Evolutionary conservation across 2,329 filamentous ascomycete species (phyloP).

Genomic region (Clonostachys chloroleuca): DNA sequence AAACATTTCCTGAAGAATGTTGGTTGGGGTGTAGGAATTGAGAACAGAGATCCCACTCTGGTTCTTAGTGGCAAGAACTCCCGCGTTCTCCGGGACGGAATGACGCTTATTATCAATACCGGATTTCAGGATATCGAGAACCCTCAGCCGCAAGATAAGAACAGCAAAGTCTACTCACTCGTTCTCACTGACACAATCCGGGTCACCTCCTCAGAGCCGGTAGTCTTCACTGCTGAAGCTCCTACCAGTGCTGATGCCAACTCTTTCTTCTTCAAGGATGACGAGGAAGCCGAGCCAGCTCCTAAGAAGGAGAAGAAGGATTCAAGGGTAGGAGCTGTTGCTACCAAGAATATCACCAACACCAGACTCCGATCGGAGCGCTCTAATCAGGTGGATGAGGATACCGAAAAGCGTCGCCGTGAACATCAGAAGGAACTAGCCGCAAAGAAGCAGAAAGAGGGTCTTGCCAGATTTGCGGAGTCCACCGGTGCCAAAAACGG

Average conservation of each 20-base stretch:
- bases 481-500: constrained; percentile 82
- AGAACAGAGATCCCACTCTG: constrained; percentile 80
- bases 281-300: constrained; percentile 79
- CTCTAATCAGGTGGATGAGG: constrained; percentile 82
- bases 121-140: constrained; percentile 90
- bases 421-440: constrained; percentile 91
- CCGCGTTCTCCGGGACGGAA: constrained; percentile 84
- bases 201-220: constrained; percentile 71
- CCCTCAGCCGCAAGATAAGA: constrained; percentile 81
- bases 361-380: constrained; percentile 89
- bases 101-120: constrained; percentile 90
- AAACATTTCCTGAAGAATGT: constrained; percentile 93
- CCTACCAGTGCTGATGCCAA: constrained; percentile 88
- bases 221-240: constrained; percentile 91
- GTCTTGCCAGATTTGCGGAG: constrained; percentile 79
- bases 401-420: constrained; percentile 79
- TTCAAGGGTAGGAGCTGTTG: constrained; percentile 76
- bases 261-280: constrained; percentile 98
- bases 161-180: constrained; percentile 83
- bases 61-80: constrained; percentile 83
- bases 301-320: constrained; percentile 92
- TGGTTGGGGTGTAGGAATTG: constrained; percentile 88
- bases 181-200: constrained; percentile 91
- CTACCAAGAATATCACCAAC: constrained; percentile 92
- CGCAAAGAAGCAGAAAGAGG: constrained; percentile 83